Evolutionary conservation across 495 filamentous ascomycete species (phyloP), one percentile per base, ranked within the genome.

Genomic region (Aspergillus hancockii): DNA sequence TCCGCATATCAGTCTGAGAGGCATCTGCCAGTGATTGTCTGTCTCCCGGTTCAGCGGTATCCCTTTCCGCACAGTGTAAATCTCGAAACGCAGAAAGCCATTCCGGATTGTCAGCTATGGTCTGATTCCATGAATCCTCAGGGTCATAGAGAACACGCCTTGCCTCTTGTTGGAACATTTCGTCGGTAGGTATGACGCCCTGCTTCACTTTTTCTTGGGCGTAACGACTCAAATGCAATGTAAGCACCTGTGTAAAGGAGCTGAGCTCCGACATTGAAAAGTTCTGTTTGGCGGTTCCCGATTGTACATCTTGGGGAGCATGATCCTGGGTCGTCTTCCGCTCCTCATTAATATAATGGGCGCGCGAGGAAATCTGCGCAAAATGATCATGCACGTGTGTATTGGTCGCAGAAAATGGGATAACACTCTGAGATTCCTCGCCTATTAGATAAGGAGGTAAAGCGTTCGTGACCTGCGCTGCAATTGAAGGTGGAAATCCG

Each of bases 51-150:
- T 10, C 34, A 14, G 12, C 2, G 8, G 4, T 16, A 45, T 45
- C n/a, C 41, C n/a, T 45, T 45, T 45, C 41, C 41, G n/a, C 18
- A 21, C 41, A 45, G 32, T 60, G 51, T 46, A 36, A 41, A 21
- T 32, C 22, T 3, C 60, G 55, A 57, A 66, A 66, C n/a, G 49
- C 57, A 52, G 62, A 73, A 13, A 88, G 67, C 79, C 83, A 84
- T 8, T 73, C 67, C 0, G 69, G 69, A 61, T 88, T 81, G 60
- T 88, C 85, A 2, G 83, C 79, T 8, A 79, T 79, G 0, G 83
- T 86, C 62, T 86, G 85, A 54, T 86, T 87, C 83, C 84, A 88
- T 16, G 76, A 74, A 60, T 87, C 85, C 46, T 86, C 82, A 30
- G 69, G 78, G 40, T 83, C 80, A 67, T 84, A 87, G 30, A 87